Conservation (phyloP, 129 eudicot species). For the Cynara cardunculus region DNA sequence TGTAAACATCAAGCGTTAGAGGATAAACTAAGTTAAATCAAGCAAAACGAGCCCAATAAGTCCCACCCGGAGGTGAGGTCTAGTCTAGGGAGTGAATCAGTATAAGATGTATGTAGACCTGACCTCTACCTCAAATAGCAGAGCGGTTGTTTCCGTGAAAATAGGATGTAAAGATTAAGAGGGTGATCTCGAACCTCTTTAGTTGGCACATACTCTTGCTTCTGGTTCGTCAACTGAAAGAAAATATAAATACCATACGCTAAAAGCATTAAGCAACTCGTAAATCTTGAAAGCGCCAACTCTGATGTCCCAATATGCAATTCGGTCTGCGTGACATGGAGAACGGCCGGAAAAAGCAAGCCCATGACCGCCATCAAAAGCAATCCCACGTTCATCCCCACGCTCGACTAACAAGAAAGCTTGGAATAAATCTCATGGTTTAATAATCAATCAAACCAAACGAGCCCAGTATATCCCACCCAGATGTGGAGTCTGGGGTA, state of each 20-base stretch:
- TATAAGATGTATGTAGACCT: not conserved
- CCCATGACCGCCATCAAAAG: slow-evolving; percentile 75
- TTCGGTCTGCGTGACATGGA: slow-evolving; percentile 58
- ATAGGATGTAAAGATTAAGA: not conserved
- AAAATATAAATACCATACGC: slow-evolving; percentile 59
- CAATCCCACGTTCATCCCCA: slow-evolving; percentile 55
- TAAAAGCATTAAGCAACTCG: slow-evolving; percentile 64
- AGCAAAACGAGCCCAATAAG: not conserved
- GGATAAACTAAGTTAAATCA: not conserved
- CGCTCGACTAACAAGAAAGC: slow-evolving; percentile 44
- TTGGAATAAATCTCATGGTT: not conserved
- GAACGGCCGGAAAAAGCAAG: slow-evolving; percentile 56
- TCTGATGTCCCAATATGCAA: slow-evolving; percentile 54
- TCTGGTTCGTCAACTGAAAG: slow-evolving; percentile 57
- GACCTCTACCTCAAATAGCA: not conserved
- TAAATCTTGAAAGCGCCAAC: slow-evolving; percentile 67
- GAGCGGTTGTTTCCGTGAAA: not conserved
- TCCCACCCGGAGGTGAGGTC: not conserved
- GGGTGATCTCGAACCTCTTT: slow-evolving; percentile 36
- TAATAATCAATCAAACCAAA: not conserved
- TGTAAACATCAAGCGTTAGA: not conserved
- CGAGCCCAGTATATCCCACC: not conserved
- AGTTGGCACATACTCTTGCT: slow-evolving; percentile 27
- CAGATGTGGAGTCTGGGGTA: not conserved
- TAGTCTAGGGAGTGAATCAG: not conserved